Conservation (phyloP, 805 yeast genomes). For the Candida glaebosa region DNA sequence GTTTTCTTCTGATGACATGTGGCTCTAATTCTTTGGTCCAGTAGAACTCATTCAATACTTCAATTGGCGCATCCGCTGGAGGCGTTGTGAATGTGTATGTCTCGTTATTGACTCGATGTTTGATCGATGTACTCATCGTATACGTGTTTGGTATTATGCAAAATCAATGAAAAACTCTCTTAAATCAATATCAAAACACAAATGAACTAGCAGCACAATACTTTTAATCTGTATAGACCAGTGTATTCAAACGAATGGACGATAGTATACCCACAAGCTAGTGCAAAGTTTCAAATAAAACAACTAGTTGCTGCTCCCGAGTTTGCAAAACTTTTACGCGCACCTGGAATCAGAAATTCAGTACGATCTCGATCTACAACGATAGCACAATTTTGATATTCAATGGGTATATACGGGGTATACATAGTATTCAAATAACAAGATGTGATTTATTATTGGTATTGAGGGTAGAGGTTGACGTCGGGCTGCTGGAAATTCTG, state of each 20-base stretch:
- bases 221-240: no score
- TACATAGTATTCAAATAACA: no score
- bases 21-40: slow-evolving; percentile 86
- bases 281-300: no score
- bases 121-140: slow-evolving; percentile 18
- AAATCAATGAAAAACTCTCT: background rate
- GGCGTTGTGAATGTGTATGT: slow-evolving; percentile 34
- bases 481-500: slow-evolving; percentile 1
- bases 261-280: no score
- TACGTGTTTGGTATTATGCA: background rate
- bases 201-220: background rate
- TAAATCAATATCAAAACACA: background rate
- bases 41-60: slow-evolving; percentile 61
- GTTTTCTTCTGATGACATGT: slow-evolving; percentile 69
- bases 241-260: no score
- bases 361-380: background rate
- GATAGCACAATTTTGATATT: no score
- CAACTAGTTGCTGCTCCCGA: background rate
- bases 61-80: slow-evolving; percentile 37
- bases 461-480: background rate
- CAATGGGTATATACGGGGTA: no score
- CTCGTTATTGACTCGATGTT: slow-evolving; percentile 22
- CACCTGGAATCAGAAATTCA: background rate
- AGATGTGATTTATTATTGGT: no score
- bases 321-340: background rate